Evolutionary conservation across 257 asterid species (phyloP).

Genomic region (Nicotiana obtusifolia): DNA sequence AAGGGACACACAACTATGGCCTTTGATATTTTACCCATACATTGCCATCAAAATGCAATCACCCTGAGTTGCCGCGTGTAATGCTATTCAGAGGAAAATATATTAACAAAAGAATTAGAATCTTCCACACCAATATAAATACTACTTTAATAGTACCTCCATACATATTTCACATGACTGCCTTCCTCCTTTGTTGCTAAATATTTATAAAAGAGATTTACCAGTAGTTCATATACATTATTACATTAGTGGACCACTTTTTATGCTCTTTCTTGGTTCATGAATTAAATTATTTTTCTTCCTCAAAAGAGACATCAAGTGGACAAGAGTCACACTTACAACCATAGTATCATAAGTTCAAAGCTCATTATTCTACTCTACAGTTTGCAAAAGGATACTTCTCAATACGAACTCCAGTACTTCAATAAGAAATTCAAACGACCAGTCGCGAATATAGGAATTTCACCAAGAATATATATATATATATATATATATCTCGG

Average conservation of each 20-base stretch:
- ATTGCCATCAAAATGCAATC: neutral
- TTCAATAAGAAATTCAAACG: too few species aligned
- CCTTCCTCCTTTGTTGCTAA: slow-evolving; percentile 8
- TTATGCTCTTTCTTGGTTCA: neutral
- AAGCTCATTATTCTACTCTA: too few species aligned
- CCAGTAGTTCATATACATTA: neutral
- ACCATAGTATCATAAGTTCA: neutral
- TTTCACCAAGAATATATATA: too few species aligned
- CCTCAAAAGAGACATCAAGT: slow-evolving; percentile 7
- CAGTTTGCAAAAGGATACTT: too few species aligned
- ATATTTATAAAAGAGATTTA: neutral
- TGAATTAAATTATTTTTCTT: neutral
- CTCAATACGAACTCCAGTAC: too few species aligned
- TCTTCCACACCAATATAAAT: neutral
- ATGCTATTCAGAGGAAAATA: neutral
- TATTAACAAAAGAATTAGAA: neutral
- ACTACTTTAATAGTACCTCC: slow-evolving; percentile 6
- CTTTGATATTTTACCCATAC: neutral
- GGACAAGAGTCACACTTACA: neutral
- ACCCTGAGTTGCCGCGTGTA: neutral
- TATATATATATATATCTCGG: too few species aligned
- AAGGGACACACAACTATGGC: neutral
- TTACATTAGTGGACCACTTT: neutral
- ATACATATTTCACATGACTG: slow-evolving; percentile 13
- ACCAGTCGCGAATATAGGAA: too few species aligned